A percentile compares a stretch with the other conserved stretches of the same genome.
phyloP scores from a whole-genome alignment of 192 early-diverging fungal genomes.

The Dissophora ornata region DNA sequence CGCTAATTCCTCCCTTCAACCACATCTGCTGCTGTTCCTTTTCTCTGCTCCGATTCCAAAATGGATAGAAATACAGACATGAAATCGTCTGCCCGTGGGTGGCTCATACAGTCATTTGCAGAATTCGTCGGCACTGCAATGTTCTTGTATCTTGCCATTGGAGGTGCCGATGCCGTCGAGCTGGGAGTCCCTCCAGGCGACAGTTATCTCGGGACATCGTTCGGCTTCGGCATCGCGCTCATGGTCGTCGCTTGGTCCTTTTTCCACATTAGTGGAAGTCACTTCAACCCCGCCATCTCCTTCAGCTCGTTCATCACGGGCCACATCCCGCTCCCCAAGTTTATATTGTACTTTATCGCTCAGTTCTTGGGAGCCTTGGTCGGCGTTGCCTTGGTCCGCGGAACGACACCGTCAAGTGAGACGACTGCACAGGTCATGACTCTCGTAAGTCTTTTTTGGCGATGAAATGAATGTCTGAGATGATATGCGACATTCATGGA shows the following conservation, averaged over 20 bases:
- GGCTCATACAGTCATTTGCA: constrained; percentile 37
- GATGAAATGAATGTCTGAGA: neutral
- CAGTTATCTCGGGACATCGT: constrained; percentile 29
- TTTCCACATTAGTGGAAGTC: constrained; percentile 67
- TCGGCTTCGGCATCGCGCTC: constrained; percentile 62
- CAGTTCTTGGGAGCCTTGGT: constrained; percentile 68
- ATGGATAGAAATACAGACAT: neutral
- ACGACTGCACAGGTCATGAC: constrained; percentile 4
- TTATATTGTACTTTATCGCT: constrained; percentile 62
- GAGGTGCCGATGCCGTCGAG: constrained; percentile 50
- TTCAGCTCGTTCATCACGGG: constrained; percentile 65
- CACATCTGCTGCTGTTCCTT: too few relatives aligned
- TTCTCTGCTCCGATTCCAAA: too few relatives aligned
- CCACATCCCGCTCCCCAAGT: constrained; percentile 54
- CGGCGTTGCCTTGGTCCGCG: constrained; percentile 54
- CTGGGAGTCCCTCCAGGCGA: neutral
- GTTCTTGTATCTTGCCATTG: constrained; percentile 54
- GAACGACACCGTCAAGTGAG: constrained; percentile 13
- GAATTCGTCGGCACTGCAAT: constrained; percentile 60
- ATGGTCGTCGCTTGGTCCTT: constrained; percentile 58
- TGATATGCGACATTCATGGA: too few relatives aligned
- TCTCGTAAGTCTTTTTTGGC: constrained; percentile 25
- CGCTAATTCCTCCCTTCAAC: too few relatives aligned
- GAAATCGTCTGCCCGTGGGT: constrained; percentile 7
- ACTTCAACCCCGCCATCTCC: constrained; percentile 74